These are phyloP conservation scores for Pichia kluyveri DNA, from an alignment of 805 yeast genomes.

Conservation along the genomic window DNA sequence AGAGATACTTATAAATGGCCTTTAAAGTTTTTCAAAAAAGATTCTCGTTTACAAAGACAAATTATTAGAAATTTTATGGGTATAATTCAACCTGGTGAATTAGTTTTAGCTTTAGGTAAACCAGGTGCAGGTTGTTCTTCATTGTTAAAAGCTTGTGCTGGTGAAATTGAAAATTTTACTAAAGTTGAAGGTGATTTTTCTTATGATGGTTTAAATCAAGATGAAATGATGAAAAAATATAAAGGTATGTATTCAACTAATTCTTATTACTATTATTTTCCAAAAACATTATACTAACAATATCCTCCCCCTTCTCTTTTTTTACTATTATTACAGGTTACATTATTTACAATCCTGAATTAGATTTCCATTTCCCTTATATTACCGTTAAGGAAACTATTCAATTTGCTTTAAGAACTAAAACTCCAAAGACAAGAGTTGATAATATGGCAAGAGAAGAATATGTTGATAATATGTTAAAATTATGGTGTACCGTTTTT, in stretches of 20 bases:
- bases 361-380: slow-evolving; percentile 70
- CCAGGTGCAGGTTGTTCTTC: slow-evolving; percentile 82
- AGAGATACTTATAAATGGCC: slow-evolving; percentile 27
- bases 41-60: slow-evolving; percentile 24
- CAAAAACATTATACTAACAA: slow-evolving; percentile 6
- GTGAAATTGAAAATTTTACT: slow-evolving; percentile 34
- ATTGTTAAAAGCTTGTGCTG: slow-evolving; percentile 54
- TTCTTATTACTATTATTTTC: background rate
- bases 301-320: background rate
- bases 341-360: slow-evolving; percentile 48
- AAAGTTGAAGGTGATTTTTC: slow-evolving; percentile 45
- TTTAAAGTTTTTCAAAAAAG: slow-evolving; percentile 23
- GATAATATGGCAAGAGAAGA: slow-evolving; percentile 33
- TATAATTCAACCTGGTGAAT: slow-evolving; percentile 49
- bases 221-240: slow-evolving; percentile 50
- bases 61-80: slow-evolving; percentile 35
- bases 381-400: slow-evolving; percentile 68
- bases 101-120: slow-evolving; percentile 60
- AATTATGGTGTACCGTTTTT: slow-evolving; percentile 43
- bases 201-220: slow-evolving; percentile 54
- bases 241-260: slow-evolving; percentile 26
- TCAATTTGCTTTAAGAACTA: slow-evolving; percentile 58
- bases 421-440: slow-evolving; percentile 47
- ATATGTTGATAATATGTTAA: slow-evolving; percentile 35
- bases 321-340: slow-evolving; percentile 24